Evolutionary conservation across 352 stramenopile genomes (phyloP).

Genomic region (Phytophthora palmivora): DNA sequence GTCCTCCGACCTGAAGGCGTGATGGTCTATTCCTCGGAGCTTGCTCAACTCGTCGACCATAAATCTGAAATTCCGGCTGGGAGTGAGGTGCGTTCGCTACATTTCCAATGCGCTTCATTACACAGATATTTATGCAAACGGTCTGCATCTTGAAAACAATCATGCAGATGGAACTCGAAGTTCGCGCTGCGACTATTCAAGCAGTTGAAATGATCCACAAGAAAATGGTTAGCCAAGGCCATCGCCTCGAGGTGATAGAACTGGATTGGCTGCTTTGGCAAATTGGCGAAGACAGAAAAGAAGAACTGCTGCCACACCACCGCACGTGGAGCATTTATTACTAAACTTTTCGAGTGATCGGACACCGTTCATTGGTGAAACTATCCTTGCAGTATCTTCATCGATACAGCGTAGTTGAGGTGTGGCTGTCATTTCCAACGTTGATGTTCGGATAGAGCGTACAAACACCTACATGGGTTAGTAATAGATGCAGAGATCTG

Average conservation of each 20-base stretch:
- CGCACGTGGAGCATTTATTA: constrained; percentile 90
- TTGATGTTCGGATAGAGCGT: too few species aligned
- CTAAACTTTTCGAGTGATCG: too few species aligned
- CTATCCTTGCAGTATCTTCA: too few species aligned
- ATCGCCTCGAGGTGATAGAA: constrained; percentile 73
- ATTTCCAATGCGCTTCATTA: too few species aligned
- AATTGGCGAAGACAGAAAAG: constrained; percentile 80
- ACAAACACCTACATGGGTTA: too few species aligned
- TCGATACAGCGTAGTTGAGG: too few species aligned
- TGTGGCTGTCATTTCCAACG: too few species aligned
- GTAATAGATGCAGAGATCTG: too few species aligned
- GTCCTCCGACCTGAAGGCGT: constrained; percentile 76
- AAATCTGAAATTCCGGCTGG: constrained; percentile 67
- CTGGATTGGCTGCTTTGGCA: constrained; percentile 92
- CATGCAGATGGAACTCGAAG: constrained; percentile 84
- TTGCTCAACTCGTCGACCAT: constrained; percentile 57
- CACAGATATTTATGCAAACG: too few species aligned
- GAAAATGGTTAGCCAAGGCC: constrained; percentile 38
- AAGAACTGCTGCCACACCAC: constrained; percentile 82
- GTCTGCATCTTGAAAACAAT: too few species aligned
- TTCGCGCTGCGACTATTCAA: constrained; percentile 85
- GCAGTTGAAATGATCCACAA: constrained; percentile 78
- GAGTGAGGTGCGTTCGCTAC: constrained; percentile 52
- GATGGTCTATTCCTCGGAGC: constrained; percentile 62
- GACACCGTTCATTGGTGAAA: too few species aligned